Base-by-base conservation (phyloP, 139 green algal genomes). In the Tetradesmus obliquus region DNA sequence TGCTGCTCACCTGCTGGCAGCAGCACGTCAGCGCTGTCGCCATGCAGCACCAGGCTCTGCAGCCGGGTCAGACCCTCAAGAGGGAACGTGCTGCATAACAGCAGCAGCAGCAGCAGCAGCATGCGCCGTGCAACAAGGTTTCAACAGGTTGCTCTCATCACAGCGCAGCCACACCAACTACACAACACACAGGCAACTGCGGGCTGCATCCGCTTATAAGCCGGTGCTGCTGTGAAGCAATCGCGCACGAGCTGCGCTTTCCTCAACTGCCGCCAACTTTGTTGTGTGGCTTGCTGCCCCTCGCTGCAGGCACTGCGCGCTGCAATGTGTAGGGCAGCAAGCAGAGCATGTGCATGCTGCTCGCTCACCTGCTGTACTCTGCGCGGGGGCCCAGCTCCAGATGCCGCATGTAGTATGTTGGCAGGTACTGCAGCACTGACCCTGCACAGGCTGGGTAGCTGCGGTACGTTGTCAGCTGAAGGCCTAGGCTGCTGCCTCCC, bases 401-500 rank as follows among this genome's bases (percentile, higher is more conserved):
- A 6, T 20, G 7, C 17, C 54, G 53, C 79, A 85, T 53, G 17
- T 85, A 55, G 32, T 85, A 85, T 7, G 79, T 54, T 1, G 79
- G 79, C 79, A 85, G 79, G 20, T 53, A 85, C 79, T 85, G 32
- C 79, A 85, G 45, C 79, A 85, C 79, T 85, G 53, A 15, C 5
- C 79, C 79, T 60, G 79, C 79, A 85, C 79, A 85, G 20, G 79
- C 79, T 60, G 79, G 79, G 32, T 85, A 85, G 45, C 79, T 85
- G 17, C 45, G 15, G 79, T 85, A 85, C 22, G 79, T 85, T 54
- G 53, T 19, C 9, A 85, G 79, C 79, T 85, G 79, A 7, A 85
- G 45, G 45, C 79, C 79, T 7, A 60, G n/a, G 79, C 79, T 85
- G 17, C 32, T n/a, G 32, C 19, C 45, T 3, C 45, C 45, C 15